Conservation (phyloP, 2,329 filamentous ascomycete genomes). For the Verticillium albo-atrum region DNA sequence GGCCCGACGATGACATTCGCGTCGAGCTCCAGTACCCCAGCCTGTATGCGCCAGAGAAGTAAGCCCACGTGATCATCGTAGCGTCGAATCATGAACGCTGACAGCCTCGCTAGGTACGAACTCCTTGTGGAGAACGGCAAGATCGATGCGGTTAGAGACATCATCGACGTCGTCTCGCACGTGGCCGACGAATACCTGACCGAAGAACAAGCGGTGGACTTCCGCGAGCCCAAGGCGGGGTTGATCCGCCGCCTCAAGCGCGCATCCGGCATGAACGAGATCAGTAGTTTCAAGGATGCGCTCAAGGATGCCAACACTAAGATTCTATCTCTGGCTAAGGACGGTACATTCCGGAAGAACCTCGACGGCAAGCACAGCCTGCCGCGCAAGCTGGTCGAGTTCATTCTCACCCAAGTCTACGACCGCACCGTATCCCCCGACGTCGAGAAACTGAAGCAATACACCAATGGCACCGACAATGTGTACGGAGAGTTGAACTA, state of each 20-base stretch:
- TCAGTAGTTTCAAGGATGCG: constrained; percentile 66
- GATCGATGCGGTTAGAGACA: constrained; percentile 72
- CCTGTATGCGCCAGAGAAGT: constrained; percentile 63
- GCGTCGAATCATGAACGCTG: not conserved
- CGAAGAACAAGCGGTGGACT: constrained; percentile 59
- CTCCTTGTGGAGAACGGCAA: constrained; percentile 75
- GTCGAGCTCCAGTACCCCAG: constrained; percentile 85
- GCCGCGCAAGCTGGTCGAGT: constrained; percentile 67
- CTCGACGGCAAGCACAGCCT: constrained; percentile 66
- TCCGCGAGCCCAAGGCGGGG: constrained; percentile 69
- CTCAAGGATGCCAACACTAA: constrained; percentile 74
- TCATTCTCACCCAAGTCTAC: constrained; percentile 85
- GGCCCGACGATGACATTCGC: constrained; percentile 43
- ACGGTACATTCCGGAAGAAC: constrained; percentile 68
- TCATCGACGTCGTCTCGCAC: constrained; percentile 63
- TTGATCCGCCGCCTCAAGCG: constrained; percentile 74
- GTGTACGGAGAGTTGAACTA: constrained; percentile 92
- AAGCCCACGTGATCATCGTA: constrained; percentile 15
- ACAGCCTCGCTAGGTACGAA: constrained; percentile 51
- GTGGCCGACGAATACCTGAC: constrained; percentile 76
- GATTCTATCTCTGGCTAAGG: constrained; percentile 59
- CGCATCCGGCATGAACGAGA: constrained; percentile 61
- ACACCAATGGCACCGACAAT: constrained; percentile 87
- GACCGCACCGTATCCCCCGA: constrained; percentile 87
- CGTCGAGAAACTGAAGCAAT: constrained; percentile 77